phyloP scores from a whole-genome alignment of 345 rosid genomes.

The Syzygium oleosum region DNA sequence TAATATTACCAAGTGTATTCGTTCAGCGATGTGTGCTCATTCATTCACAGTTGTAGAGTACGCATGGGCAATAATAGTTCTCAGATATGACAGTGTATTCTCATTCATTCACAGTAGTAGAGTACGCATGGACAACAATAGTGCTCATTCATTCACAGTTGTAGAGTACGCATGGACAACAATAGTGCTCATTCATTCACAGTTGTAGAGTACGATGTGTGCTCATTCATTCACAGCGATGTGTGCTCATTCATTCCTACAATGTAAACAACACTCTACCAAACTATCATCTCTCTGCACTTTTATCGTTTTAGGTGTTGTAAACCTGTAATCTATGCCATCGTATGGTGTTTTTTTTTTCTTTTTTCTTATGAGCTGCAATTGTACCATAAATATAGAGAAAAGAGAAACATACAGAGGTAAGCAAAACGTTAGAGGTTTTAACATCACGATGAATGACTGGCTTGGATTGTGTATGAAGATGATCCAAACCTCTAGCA shows the following conservation, averaged over 20 bases:
- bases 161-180: too few species aligned
- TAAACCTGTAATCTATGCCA: neutral
- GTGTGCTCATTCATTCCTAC: neutral
- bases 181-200: neutral
- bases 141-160: neutral
- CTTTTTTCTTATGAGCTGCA: neutral
- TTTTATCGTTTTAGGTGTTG: neutral
- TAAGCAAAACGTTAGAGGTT: constrained; percentile 33
- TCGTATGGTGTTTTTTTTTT: too few species aligned
- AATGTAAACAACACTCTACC: neutral
- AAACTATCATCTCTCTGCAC: neutral
- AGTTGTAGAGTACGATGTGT: too few species aligned
- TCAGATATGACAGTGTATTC: too few species aligned
- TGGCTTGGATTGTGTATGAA: constrained; percentile 19
- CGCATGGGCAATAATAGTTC: too few species aligned
- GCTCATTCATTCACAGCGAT: neutral
- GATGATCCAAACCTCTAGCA: constrained; percentile 38
- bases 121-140: too few species aligned
- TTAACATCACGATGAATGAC: constrained; percentile 47
- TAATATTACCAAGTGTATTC: neutral
- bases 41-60: neutral
- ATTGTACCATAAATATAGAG: neutral
- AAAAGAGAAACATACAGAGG: constrained; percentile 7
- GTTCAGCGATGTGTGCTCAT: neutral
- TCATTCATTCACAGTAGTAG: too few species aligned